phyloP scores from a whole-genome alignment of 2,329 filamentous ascomycete species.

The Juglanconis oblonga region DNA sequence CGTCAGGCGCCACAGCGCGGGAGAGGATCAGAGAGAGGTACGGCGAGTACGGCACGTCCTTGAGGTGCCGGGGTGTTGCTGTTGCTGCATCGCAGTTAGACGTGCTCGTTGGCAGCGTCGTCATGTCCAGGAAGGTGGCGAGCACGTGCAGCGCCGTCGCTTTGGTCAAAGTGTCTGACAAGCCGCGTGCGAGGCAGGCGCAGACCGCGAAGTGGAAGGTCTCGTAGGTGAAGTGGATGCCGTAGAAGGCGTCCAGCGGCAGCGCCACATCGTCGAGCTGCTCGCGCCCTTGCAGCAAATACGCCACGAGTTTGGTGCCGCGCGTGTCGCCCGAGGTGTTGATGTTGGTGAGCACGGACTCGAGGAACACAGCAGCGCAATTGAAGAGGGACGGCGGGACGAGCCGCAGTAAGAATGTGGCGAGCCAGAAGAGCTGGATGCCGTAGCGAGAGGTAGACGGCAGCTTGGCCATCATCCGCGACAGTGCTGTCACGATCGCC shows the following conservation, averaged over 20 bases:
- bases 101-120: constrained; percentile 34
- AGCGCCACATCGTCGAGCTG: constrained; percentile 61
- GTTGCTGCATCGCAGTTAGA: constrained; percentile 16
- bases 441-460: constrained; percentile 66
- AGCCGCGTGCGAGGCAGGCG: constrained; percentile 60
- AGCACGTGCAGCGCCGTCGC: constrained; percentile 57
- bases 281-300: constrained; percentile 58
- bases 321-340: constrained; percentile 58
- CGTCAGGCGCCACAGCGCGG: constrained; percentile 53
- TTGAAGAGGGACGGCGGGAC: constrained; percentile 63
- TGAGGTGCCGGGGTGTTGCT: constrained; percentile 22
- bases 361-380: constrained; percentile 62
- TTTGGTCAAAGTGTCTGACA: constrained; percentile 61
- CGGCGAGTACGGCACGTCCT: constrained; percentile 43
- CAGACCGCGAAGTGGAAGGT: constrained; percentile 67
- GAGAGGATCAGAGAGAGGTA: constrained; percentile 61
- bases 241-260: constrained; percentile 62
- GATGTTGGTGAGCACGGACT: constrained; percentile 63
- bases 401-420: constrained; percentile 62
- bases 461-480: constrained; percentile 70
- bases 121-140: constrained; percentile 58
- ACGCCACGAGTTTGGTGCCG: constrained; percentile 55
- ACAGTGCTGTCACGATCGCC: constrained; percentile 63
- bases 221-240: constrained; percentile 61
- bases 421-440: constrained; percentile 68